A percentile compares a stretch with the other conserved stretches of the same genome.
These are phyloP conservation scores for Penicillium thymicola DNA, from an alignment of 2,329 filamentous ascomycete species.

Conservation along the genomic window DNA sequence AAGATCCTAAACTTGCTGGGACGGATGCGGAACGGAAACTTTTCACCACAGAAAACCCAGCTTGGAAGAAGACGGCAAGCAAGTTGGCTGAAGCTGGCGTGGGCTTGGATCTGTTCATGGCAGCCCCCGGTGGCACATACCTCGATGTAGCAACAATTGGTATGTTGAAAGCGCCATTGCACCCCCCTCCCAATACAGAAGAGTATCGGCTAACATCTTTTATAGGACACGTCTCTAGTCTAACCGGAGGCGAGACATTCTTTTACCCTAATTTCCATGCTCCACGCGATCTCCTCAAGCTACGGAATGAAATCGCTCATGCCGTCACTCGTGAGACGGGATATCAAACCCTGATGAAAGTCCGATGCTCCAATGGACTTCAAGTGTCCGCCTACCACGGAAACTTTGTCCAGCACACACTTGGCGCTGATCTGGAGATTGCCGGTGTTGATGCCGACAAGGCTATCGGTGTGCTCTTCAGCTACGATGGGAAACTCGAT, in stretches of 20 bases:
- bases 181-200: neutral
- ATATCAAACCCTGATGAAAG: conserved; percentile 96
- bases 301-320: conserved; percentile 82
- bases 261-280: conserved; percentile 96
- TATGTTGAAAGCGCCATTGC: conserved; percentile 40
- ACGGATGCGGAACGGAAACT: conserved; percentile 91
- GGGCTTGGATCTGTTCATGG: conserved; percentile 91
- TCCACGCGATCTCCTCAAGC: conserved; percentile 76
- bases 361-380: conserved; percentile 92
- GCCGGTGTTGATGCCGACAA: conserved; percentile 92
- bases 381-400: conserved; percentile 94
- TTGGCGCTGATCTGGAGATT: conserved; percentile 91
- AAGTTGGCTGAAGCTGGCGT: conserved; percentile 85
- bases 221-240: conserved; percentile 73
- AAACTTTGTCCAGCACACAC: conserved; percentile 93
- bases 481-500: conserved; percentile 96
- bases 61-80: conserved; percentile 79
- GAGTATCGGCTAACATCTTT: conserved; percentile 6
- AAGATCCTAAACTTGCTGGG: conserved; percentile 80
- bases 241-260: conserved; percentile 91
- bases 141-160: conserved; percentile 90
- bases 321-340: conserved; percentile 86
- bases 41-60: conserved; percentile 83
- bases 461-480: conserved; percentile 85
- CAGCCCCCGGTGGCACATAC: conserved; percentile 84